Conservation (phyloP, 108 stramenopile species). For the Pseudonitzschia multiseries region DNA sequence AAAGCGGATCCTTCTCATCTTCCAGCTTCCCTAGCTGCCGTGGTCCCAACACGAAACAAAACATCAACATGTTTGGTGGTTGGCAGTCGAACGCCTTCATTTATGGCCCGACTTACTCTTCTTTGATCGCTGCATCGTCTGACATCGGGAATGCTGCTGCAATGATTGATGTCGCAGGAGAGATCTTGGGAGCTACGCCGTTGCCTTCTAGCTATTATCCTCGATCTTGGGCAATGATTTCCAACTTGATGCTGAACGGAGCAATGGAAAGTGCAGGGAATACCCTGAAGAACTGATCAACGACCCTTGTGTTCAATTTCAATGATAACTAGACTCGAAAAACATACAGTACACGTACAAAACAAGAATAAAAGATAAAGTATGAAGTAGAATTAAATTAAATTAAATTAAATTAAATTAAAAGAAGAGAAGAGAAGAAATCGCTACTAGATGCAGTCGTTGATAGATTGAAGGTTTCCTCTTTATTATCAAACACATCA, state of each 20-base stretch:
- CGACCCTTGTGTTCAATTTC: not conserved
- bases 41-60: constrained; percentile 2
- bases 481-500: no score
- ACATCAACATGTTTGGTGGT: constrained; percentile 11
- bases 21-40: constrained; percentile 10
- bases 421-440: no score
- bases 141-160: constrained; percentile 7
- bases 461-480: no score
- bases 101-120: constrained; percentile 23
- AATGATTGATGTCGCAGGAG: constrained; percentile 32
- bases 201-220: constrained; percentile 17
- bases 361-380: no score
- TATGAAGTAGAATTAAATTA: no score
- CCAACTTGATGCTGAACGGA: constrained; percentile 30
- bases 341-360: not conserved
- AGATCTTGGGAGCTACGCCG: not conserved
- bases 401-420: no score
- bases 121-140: constrained; percentile 20
- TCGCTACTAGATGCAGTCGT: no score
- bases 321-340: not conserved
- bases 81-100: constrained; percentile 35
- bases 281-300: not conserved
- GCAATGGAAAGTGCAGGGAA: constrained; percentile 27
- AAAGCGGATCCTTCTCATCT: constrained; percentile 14
- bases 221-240: constrained; percentile 32